Percentiles rank a stretch among this genome's conserved stretches.
Conservation (phyloP, 2,329 filamentous ascomycete genomes). For the Beauveria caledonica region DNA sequence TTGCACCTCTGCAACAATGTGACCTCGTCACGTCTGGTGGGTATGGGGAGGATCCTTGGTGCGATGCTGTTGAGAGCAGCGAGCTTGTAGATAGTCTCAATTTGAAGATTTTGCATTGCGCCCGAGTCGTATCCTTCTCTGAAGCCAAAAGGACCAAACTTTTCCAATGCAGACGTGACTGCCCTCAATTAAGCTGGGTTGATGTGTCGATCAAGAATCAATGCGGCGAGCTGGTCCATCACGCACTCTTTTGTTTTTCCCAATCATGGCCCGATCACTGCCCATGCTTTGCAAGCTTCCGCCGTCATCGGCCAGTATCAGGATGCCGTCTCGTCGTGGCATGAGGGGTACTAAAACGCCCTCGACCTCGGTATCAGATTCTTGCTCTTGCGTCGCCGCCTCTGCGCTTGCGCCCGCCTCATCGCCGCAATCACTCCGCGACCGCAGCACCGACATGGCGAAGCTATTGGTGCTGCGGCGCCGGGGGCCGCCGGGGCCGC, state of each 20-base stretch:
- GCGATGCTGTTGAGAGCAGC: no score
- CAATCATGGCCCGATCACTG: conserved; percentile 14
- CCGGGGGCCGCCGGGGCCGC: no score
- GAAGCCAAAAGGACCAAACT: no score
- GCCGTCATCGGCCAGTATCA: conserved; percentile 4
- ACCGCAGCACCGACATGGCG: conserved; percentile 10
- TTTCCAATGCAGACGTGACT: no score
- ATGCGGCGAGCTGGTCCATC: not conserved
- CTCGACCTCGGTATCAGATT: conserved; percentile 6
- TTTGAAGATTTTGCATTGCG: no score
- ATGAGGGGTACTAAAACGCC: not conserved
- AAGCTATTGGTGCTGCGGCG: conserved; percentile 1
- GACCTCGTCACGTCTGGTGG: not conserved
- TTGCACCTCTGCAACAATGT: no score
- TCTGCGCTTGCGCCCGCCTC: not conserved
- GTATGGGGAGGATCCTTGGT: no score
- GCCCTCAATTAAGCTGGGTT: no score
- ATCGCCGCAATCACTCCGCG: not conserved
- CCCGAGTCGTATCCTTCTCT: no score
- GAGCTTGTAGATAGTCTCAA: no score
- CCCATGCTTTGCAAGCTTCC: conserved; percentile 13
- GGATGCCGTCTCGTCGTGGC: not conserved
- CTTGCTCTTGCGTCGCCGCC: not conserved
- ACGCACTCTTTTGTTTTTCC: not conserved
- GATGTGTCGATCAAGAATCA: no score